phyloP scores from a whole-genome alignment of 305 asterid genomes.

The Petunia hybrid region DNA sequence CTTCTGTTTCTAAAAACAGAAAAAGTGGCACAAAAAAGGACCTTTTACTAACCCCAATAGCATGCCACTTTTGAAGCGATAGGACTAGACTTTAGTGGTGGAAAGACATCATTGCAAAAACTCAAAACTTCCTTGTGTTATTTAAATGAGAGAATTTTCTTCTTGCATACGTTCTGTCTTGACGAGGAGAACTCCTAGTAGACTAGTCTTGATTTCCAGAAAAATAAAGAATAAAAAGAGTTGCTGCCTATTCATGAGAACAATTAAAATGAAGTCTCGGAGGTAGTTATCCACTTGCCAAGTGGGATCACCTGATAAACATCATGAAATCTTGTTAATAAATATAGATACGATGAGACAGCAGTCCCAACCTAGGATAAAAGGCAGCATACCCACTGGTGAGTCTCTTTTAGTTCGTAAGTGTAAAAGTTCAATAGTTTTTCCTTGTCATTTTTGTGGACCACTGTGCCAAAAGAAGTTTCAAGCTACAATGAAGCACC shows the following conservation, averaged over 20 bases:
- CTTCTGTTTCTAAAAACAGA: not conserved
- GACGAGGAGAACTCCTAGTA: slow-evolving; percentile 8
- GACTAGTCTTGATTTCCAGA: not conserved
- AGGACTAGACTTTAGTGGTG: slow-evolving; percentile 15
- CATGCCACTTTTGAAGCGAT: not conserved
- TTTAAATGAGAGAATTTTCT: not conserved
- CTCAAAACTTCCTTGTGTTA: not conserved
- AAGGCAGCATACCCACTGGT: not conserved
- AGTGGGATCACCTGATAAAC: not conserved
- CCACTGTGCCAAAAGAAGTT: not conserved
- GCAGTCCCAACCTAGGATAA: not conserved
- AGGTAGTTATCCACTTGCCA: slow-evolving; percentile 1
- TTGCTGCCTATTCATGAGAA: slow-evolving; percentile 12
- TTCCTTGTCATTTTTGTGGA: not conserved
- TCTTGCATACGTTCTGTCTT: not conserved
- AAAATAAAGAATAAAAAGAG: not conserved
- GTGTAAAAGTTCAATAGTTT: not conserved
- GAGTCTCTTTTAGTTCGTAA: not conserved
- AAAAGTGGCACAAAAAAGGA: not conserved
- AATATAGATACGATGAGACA: not conserved
- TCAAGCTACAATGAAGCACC: not conserved
- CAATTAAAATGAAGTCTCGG: not conserved
- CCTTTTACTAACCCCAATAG: slow-evolving; percentile 6
- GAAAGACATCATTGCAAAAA: not conserved
- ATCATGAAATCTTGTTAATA: not conserved